Evolutionary conservation across 1,139 yeast genomes (phyloP).

Genomic region (Saccharomyces hybrid): DNA sequence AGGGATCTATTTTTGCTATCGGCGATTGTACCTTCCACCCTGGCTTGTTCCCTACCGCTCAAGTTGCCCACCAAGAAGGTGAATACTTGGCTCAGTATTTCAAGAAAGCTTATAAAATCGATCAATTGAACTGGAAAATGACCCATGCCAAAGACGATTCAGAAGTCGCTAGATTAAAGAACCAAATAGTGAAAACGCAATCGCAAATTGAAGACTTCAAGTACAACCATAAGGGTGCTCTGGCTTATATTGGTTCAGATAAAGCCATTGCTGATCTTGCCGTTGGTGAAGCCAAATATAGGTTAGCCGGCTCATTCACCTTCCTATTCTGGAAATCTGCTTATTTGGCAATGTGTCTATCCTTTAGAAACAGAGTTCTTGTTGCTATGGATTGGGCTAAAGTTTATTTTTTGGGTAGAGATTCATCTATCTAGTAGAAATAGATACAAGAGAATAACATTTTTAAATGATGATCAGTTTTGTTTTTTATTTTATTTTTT

Average conservation of each 20-base stretch:
- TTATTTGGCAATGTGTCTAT: conserved; percentile 85
- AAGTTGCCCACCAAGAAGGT: conserved; percentile 95
- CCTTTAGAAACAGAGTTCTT: conserved; percentile 77
- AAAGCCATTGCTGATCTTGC: conserved; percentile 89
- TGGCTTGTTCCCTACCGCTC: conserved; percentile 92
- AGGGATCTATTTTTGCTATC: conserved; percentile 68
- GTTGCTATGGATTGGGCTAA: conserved; percentile 85
- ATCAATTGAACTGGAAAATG: conserved; percentile 45
- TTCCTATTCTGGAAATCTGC: conserved; percentile 93
- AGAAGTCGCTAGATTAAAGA: conserved; percentile 29
- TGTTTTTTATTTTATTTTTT: neutral
- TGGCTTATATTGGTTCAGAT: conserved; percentile 82
- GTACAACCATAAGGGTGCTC: conserved; percentile 63
- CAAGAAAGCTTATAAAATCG: conserved; percentile 60
- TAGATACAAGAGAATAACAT: neutral
- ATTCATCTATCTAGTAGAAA: conserved; percentile 39
- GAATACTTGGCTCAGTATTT: conserved; percentile 67
- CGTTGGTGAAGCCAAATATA: conserved; percentile 75
- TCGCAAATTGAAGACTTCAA: conserved; percentile 44
- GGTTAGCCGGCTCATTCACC: conserved; percentile 79
- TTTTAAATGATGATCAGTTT: neutral
- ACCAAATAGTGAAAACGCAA: conserved; percentile 33
- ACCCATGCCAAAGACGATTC: conserved; percentile 32
- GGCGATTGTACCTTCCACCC: conserved; percentile 91
- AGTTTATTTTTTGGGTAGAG: conserved; percentile 84